A percentile compares a stretch with the other conserved stretches of the same genome.
Conservation (phyloP, 129 eudicot species). For the Dittrichia graveolens region DNA sequence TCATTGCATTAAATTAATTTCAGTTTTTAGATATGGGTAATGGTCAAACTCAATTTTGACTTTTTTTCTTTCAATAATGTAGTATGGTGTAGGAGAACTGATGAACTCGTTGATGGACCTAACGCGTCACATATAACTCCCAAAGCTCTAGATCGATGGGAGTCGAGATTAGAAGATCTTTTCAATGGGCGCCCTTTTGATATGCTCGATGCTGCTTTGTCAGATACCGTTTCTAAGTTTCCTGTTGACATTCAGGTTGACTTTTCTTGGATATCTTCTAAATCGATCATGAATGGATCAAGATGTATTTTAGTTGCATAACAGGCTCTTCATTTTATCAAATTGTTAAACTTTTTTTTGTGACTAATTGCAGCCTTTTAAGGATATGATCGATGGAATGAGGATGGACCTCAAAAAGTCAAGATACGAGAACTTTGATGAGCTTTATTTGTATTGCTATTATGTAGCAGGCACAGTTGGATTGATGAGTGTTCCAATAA, state of each 20-base stretch:
- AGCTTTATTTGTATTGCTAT: conserved; percentile 88
- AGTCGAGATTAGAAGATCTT: conserved; percentile 83
- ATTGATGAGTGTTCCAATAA: conserved; percentile 95
- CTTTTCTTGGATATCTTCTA: not conserved
- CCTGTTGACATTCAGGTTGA: conserved; percentile 98
- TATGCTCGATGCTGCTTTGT: conserved; percentile 98
- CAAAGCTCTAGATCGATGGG: conserved; percentile 93
- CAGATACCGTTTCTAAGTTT: conserved; percentile 87
- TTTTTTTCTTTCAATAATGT: conserved; percentile 26
- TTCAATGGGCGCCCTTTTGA: conserved; percentile 91
- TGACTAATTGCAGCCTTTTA: conserved; percentile 74
- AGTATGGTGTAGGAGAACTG: conserved; percentile 99
- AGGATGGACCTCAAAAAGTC: conserved; percentile 90
- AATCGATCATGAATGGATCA: not conserved
- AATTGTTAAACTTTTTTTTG: not conserved
- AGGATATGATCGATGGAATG: conserved; percentile 99
- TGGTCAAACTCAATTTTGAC: conserved; percentile 20
- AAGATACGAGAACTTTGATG: conserved; percentile 93
- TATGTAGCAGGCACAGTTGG: conserved; percentile 98
- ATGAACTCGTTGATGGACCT: conserved; percentile 98
- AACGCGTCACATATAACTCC: conserved; percentile 99
- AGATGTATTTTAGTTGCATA: not conserved
- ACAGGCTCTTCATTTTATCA: not conserved
- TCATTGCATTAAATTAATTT: not conserved
- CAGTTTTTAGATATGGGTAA: not conserved